Evolutionary conservation across 306 rosid species (phyloP).

Genomic region (Leucaena leucocephala): DNA sequence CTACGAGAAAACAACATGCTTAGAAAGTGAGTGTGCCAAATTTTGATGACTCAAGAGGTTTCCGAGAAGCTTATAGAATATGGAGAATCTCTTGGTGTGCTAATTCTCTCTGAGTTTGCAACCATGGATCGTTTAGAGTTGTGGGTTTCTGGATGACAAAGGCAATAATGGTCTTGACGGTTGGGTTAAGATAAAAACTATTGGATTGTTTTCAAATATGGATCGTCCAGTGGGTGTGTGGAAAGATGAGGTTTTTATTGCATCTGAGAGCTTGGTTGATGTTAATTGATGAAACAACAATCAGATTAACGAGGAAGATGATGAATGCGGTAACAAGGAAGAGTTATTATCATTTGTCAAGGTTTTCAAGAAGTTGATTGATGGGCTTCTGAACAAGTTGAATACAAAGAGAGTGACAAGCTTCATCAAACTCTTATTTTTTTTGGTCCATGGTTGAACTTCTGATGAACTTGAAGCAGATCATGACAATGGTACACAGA

Average conservation of each 20-base stretch:
- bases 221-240: conserved; percentile 39
- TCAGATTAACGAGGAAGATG: not conserved
- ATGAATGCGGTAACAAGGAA: not conserved
- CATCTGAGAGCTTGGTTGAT: conserved; percentile 32
- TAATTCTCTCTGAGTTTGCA: conserved; percentile 21
- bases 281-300: not conserved
- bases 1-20: conserved; percentile 5
- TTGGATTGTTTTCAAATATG: conserved; percentile 1
- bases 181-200: conserved; percentile 25
- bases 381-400: not conserved
- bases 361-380: not conserved
- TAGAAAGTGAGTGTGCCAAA: conserved; percentile 25
- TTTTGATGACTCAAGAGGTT: conserved; percentile 13
- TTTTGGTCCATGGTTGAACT: not conserved
- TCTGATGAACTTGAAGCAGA: not conserved
- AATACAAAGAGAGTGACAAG: not conserved
- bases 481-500: not conserved
- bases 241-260: conserved; percentile 41
- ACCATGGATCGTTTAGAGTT: conserved; percentile 32
- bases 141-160: conserved; percentile 33
- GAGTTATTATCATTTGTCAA: not conserved
- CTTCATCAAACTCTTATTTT: not conserved
- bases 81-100: conserved; percentile 25
- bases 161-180: conserved; percentile 11
- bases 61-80: conserved; percentile 33